These are phyloP conservation scores for Magnaporthiopsis poae DNA, from an alignment of 2,329 filamentous ascomycete species.

Conservation along the genomic window DNA sequence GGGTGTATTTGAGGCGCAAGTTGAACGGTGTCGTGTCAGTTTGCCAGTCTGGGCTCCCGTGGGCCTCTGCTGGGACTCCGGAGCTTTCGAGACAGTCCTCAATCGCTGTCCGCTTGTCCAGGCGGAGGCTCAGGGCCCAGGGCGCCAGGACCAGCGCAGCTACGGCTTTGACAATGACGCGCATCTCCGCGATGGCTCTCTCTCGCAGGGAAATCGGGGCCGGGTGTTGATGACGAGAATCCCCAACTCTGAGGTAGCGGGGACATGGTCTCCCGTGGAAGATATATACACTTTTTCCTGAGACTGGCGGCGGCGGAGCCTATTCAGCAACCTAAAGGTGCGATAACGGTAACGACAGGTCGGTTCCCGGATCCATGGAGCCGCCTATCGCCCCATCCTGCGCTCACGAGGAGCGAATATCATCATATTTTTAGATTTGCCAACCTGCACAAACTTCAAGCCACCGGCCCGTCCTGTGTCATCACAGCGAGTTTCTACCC, in stretches of 20 bases:
- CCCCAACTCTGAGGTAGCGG: too few relatives aligned
- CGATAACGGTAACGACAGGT: background rate
- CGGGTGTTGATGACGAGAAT: background rate
- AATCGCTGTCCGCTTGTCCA: conserved; percentile 16
- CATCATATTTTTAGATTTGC: background rate
- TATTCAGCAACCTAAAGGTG: background rate
- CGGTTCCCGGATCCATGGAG: background rate
- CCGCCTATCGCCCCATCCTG: background rate
- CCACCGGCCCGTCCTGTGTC: background rate
- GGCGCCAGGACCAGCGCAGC: conserved; percentile 8
- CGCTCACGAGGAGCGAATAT: background rate
- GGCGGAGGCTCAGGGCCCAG: conserved; percentile 4
- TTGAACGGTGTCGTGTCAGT: conserved; percentile 24
- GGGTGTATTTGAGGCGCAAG: conserved; percentile 25
- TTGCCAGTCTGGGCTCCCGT: conserved; percentile 21
- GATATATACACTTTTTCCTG: background rate
- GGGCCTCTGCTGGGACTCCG: conserved; percentile 15
- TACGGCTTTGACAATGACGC: background rate
- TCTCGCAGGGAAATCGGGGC: background rate
- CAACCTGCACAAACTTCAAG: too few relatives aligned
- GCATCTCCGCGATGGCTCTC: background rate
- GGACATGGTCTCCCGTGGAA: background rate
- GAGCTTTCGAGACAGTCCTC: conserved; percentile 17
- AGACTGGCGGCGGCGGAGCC: too few relatives aligned
- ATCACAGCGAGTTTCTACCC: background rate